These are phyloP conservation scores for Clitopilus hobsonii DNA, from an alignment of 768 basidiomycete species.

Conservation along the genomic window DNA sequence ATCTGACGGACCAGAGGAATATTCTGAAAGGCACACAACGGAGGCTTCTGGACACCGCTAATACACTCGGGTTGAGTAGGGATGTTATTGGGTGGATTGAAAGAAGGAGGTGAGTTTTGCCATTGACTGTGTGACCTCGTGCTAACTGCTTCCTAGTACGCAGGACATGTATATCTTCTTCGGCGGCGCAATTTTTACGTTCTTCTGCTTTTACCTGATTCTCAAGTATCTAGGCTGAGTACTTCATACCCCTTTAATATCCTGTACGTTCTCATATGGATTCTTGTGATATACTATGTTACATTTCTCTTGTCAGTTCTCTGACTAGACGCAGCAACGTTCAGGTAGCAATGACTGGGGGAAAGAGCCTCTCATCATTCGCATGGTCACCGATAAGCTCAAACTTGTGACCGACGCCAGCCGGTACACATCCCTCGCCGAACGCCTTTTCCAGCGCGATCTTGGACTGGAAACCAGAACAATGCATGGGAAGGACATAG, in stretches of 20 bases:
- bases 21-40: constrained; percentile 94
- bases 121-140: neutral
- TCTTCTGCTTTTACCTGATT: constrained; percentile 91
- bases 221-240: constrained; percentile 79
- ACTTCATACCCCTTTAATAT: neutral
- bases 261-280: constrained; percentile 5
- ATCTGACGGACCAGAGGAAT: constrained; percentile 87
- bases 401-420: constrained; percentile 67
- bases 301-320: constrained; percentile 11
- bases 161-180: constrained; percentile 96
- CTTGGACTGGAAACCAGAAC: constrained; percentile 76
- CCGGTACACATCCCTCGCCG: constrained; percentile 74
- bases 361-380: constrained; percentile 32
- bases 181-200: constrained; percentile 79
- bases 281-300: constrained; percentile 11
- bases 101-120: constrained; percentile 67
- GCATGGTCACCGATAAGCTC: constrained; percentile 46
- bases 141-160: constrained; percentile 45
- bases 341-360: constrained; percentile 12
- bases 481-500: constrained; percentile 82
- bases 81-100: constrained; percentile 98
- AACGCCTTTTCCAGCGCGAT: constrained; percentile 63
- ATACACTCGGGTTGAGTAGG: constrained; percentile 89
- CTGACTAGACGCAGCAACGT: neutral
- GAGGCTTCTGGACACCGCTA: constrained; percentile 83